Evolutionary conservation across 352 stramenopile genomes (phyloP), one percentile per base, ranked within the genome.

Genomic region (Elongisporangium prolatum): DNA sequence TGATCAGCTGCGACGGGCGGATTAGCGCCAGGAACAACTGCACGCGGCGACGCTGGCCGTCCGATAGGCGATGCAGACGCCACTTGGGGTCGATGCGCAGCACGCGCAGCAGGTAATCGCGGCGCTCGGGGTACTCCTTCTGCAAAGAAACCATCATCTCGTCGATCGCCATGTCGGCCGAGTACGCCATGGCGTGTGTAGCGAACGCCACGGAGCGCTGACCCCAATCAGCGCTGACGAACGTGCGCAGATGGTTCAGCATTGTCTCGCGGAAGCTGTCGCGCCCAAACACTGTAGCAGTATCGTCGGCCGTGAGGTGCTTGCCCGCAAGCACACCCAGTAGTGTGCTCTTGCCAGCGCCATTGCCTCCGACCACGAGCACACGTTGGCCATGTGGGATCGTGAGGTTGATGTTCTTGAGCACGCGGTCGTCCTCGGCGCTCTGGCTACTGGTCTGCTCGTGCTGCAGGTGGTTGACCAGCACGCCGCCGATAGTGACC

Each of bases 141-240:
- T 99, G 97, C 38, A 98, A 57, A 64, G 97, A 90, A 57, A 92
- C 81, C 95, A 99, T 99, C 96, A 99, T 99, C 63, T 97, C 88
- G 17, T 87, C 80, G 24, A 99, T 95, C 3, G 89, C 77, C 72
- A 99, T 98, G 69, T 99, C 97, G 0, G 96, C 96, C 64, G 74
- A 93, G 72, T 83, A 97, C 48, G 74, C 86, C 83, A 88, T 96
- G 40, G 74, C 83, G 44, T 93, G 77, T 2, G 81, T 85, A 2
- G 96, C 96, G 72, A 99, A 99, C 6, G 96, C 96, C 28, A 99
- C 91, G 0, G 93, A 95, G 10, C 93, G 84, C 68, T 98, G 97
- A 13, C 96, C 96, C 97, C 96, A 99, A 61, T 98, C 93, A 24
- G 88, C 96, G 67, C 96, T 97, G 48, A 99, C 83, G 68, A 97